Conservation (phyloP, 2,329 filamentous ascomycete species). For the Apiospora rasikravindrae region DNA sequence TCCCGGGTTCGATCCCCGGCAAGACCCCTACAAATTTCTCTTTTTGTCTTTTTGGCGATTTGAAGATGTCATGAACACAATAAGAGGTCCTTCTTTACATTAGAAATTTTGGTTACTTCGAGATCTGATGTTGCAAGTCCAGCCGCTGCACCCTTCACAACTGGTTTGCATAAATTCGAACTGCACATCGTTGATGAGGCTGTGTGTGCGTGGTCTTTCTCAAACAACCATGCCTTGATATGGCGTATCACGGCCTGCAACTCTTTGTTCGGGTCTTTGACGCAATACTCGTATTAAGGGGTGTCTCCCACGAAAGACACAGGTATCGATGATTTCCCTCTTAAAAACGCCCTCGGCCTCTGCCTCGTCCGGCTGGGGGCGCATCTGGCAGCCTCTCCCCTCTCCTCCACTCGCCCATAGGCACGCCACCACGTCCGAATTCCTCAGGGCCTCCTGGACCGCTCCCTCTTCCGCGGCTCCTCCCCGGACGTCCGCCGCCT, state of each 20-base stretch:
- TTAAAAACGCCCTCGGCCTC: constrained; percentile 37
- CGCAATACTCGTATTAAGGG: neutral
- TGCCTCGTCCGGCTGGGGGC: constrained; percentile 42
- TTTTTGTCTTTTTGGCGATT: neutral
- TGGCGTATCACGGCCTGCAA: neutral
- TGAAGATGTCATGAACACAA: neutral
- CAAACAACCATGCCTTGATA: neutral
- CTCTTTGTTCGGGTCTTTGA: neutral
- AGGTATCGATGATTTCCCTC: neutral
- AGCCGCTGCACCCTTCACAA: neutral
- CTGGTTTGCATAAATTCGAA: neutral
- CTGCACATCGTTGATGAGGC: neutral
- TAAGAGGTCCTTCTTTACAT: neutral
- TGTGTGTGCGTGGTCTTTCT: too few species aligned
- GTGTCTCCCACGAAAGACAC: neutral
- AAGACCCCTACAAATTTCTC: neutral
- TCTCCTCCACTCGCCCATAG: constrained; percentile 69
- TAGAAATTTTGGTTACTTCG: neutral
- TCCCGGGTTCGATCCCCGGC: constrained; percentile 21
- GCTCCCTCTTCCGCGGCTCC: constrained; percentile 39
- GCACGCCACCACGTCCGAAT: constrained; percentile 46
- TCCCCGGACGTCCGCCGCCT: constrained; percentile 43
- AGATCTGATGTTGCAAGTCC: neutral
- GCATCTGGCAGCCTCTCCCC: constrained; percentile 66
- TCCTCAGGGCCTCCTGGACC: constrained; percentile 39